These are phyloP conservation scores for Cladosporium sp. DNA, from an alignment of 2,329 filamentous ascomycete genomes.

Conservation along the genomic window DNA sequence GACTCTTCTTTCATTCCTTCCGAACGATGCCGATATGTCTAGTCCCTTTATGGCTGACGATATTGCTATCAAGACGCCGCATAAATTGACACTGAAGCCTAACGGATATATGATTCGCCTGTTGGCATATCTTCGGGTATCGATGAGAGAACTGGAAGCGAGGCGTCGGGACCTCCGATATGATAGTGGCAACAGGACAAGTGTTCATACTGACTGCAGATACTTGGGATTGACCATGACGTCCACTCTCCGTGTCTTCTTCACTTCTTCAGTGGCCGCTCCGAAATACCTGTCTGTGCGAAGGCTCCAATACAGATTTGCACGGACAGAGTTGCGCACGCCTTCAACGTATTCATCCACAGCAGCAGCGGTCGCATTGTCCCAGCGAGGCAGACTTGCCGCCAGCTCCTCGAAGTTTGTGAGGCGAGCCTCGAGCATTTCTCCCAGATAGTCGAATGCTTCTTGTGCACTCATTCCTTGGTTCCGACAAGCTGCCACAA, in stretches of 20 bases:
- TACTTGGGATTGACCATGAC: not conserved
- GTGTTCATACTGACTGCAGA: not conserved
- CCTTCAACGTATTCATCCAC: not conserved
- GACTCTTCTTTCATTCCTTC: no score
- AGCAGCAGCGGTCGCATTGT: not conserved
- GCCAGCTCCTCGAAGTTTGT: not conserved
- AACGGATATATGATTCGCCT: no score
- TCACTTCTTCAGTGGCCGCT: not conserved
- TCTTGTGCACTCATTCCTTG: slow-evolving; percentile 1
- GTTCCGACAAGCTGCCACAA: slow-evolving; percentile 1
- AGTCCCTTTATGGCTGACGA: no score
- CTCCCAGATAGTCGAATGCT: not conserved
- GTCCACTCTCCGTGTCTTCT: not conserved
- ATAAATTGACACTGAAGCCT: no score
- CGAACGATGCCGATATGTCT: no score
- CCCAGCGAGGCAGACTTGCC: not conserved
- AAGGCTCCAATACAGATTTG: slow-evolving; percentile 1
- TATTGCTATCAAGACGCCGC: no score
- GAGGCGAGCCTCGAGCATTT: not conserved
- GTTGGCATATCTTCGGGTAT: no score
- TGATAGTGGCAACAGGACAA: not conserved
- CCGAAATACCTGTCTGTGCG: not conserved
- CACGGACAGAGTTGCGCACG: not conserved
- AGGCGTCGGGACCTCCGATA: not conserved
- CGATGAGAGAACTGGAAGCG: no score